Base-by-base conservation (phyloP, 2,329 filamentous ascomycete genomes). In the Septoria linicola region DNA sequence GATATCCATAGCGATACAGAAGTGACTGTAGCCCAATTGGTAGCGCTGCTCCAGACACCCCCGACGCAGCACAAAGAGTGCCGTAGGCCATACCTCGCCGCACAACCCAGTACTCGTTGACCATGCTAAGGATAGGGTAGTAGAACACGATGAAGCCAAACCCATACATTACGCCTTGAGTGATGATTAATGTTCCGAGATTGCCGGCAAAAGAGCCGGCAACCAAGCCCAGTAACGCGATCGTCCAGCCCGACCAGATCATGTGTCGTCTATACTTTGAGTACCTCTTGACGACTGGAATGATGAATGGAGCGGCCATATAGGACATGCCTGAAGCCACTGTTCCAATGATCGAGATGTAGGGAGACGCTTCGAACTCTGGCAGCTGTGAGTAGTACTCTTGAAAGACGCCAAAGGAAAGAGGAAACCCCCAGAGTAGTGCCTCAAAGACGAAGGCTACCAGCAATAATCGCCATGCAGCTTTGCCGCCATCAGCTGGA, bases 391-490 rank as follows among this genome's bases (percentile, higher is more conserved):
- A 78, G 65, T 88, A 88, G 66, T 86, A 85, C 44, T 84, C 77
- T 59, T 88, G 83, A 62, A 89, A 88, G 19, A 89, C 76, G 36
- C 85, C 85, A 64, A 84, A 89, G 0, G 82, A 77, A 49, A 83
- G 83, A 0, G 83, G 80, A 5, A 55, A 41, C 4, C 31, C 40
- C 35, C 78, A 81, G 39, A 81, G 72, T 2, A 80, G 66, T 20
- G 73, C 75, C 62, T 81, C 78, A 36, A 82, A 70, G 21, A 76
- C 63, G 57, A 78, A 80, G 32, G 61, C 61, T 2, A 59, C 54
- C 7, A 58, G 14, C 8, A 66, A 48, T 2, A 65, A 47, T 14
- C 54, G 44, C 59, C 59, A 65, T 7, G 63, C 63, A 16, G 55
- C 53, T 20, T 31, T 34, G 8, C 60, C 63, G 13, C 58, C 48